These are phyloP conservation scores for Hortaea sp. DNA, from an alignment of 2,329 filamentous ascomycete genomes.

Conservation along the genomic window DNA sequence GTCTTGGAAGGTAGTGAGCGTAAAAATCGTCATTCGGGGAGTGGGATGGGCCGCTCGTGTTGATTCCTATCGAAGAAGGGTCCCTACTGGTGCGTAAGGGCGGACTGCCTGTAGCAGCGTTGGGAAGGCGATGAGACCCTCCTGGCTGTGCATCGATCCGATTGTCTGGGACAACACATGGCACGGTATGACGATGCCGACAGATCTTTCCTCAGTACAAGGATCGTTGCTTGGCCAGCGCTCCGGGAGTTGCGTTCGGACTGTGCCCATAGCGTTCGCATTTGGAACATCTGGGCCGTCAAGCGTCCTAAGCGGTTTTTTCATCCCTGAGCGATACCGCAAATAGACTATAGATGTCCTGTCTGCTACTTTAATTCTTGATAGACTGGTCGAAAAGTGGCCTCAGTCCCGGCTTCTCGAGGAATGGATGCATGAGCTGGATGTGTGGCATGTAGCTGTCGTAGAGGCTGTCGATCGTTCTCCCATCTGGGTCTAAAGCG, in stretches of 20 bases:
- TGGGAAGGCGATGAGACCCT: constrained; percentile 24
- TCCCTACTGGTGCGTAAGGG: constrained; percentile 22
- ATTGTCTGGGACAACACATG: constrained; percentile 46
- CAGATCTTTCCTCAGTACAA: constrained; percentile 83
- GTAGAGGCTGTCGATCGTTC: constrained; percentile 41
- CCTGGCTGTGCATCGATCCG: constrained; percentile 24
- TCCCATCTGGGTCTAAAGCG: constrained; percentile 43
- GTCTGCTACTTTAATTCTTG: constrained; percentile 27
- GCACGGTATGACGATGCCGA: constrained; percentile 40
- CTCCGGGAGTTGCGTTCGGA: constrained; percentile 23
- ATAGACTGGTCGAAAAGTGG: constrained; percentile 45
- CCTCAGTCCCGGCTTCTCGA: constrained; percentile 44
- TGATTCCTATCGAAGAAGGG: constrained; percentile 28
- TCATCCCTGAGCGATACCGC: constrained; percentile 12
- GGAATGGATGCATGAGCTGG: constrained; percentile 54
- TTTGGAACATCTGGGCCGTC: constrained; percentile 4
- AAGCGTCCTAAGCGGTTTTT: constrained; percentile 16
- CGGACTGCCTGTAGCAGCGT: constrained; percentile 15
- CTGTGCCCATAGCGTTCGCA: constrained; percentile 6
- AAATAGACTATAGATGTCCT: constrained; percentile 5
- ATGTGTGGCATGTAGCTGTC: constrained; percentile 50
- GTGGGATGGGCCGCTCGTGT: constrained; percentile 24
- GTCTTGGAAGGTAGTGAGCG: constrained; percentile 17
- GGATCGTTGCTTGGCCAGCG: constrained; percentile 67
- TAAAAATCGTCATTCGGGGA: constrained; percentile 19